phyloP scores from a whole-genome alignment of 1,284 basidiomycete species.

The Moesziomyces sp. region DNA sequence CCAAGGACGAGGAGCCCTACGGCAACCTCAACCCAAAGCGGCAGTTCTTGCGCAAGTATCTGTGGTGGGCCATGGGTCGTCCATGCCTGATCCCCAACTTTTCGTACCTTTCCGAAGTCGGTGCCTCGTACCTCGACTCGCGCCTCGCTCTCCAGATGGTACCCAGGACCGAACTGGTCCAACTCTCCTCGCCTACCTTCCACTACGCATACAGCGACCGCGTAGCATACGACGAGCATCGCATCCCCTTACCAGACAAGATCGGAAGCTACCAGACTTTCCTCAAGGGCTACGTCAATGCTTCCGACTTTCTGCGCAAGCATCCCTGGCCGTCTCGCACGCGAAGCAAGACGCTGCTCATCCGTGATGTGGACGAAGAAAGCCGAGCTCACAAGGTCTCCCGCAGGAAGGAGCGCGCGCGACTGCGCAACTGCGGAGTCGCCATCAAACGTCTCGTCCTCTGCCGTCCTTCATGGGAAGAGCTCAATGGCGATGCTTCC shows the following conservation, averaged over 20 bases:
- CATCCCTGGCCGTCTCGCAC: slow-evolving; percentile 89
- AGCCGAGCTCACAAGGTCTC: slow-evolving; percentile 69
- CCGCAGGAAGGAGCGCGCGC: slow-evolving; percentile 54
- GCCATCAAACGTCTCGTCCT: slow-evolving; percentile 59
- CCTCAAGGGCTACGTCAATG: slow-evolving; percentile 84
- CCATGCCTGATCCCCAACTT: slow-evolving; percentile 66
- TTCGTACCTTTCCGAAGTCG: slow-evolving; percentile 75
- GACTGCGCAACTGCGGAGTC: slow-evolving; percentile 57
- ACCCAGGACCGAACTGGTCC: slow-evolving; percentile 84
- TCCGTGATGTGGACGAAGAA: slow-evolving; percentile 81
- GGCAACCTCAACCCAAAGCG: slow-evolving; percentile 65
- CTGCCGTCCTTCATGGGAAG: slow-evolving; percentile 78
- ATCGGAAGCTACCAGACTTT: slow-evolving; percentile 91
- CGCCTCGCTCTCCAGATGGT: slow-evolving; percentile 82
- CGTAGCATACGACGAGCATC: slow-evolving; percentile 46
- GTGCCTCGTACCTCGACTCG: slow-evolving; percentile 84
- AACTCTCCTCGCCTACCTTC: slow-evolving; percentile 73
- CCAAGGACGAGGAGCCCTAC: slow-evolving; percentile 67
- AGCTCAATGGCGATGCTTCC: slow-evolving; percentile 70
- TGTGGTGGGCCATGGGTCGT: slow-evolving; percentile 67
- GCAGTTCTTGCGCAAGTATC: slow-evolving; percentile 64
- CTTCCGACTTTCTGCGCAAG: slow-evolving; percentile 83
- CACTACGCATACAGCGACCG: slow-evolving; percentile 62
- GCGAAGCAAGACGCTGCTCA: slow-evolving; percentile 70
- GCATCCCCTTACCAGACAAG: slow-evolving; percentile 56